phyloP scores from a whole-genome alignment of 352 stramenopile genomes.

The Saprolegnia parasitica region DNA sequence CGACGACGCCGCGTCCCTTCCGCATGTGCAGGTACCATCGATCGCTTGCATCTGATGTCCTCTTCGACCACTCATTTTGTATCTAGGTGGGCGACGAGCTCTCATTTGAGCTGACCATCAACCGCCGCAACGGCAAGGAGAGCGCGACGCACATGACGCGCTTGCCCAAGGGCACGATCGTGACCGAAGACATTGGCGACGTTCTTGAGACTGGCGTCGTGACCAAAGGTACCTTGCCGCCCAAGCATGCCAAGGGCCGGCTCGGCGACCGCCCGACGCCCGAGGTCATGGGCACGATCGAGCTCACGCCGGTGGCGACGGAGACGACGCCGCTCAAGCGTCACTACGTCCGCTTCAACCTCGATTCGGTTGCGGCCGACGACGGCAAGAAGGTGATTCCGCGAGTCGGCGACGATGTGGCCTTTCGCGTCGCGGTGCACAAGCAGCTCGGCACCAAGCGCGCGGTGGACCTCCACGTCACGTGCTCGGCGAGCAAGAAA shows the following conservation, averaged over 20 bases:
- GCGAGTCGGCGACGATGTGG: slow-evolving; percentile 65
- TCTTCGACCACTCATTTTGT: background rate
- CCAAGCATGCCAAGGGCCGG: slow-evolving; percentile 22
- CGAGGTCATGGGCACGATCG: slow-evolving; percentile 23
- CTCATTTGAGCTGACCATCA: slow-evolving; percentile 67
- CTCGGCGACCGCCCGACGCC: background rate
- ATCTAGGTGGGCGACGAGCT: slow-evolving; percentile 63
- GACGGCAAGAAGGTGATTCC: slow-evolving; percentile 29
- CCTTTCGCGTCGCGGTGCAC: slow-evolving; percentile 67
- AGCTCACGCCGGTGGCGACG: slow-evolving; percentile 12
- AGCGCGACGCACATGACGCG: slow-evolving; percentile 59
- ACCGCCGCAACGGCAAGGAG: slow-evolving; percentile 68
- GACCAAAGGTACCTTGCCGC: slow-evolving; percentile 52
- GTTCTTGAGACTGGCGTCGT: slow-evolving; percentile 37
- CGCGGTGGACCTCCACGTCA: slow-evolving; percentile 59
- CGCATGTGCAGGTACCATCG: background rate
- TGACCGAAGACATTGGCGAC: slow-evolving; percentile 55
- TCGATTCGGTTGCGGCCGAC: slow-evolving; percentile 27
- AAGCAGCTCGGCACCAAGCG: slow-evolving; percentile 58
- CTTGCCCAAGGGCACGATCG: slow-evolving; percentile 68
- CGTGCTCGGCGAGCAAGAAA: slow-evolving; percentile 52
- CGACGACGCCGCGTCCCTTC: background rate
- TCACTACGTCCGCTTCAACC: slow-evolving; percentile 53
- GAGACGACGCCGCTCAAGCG: slow-evolving; percentile 25
- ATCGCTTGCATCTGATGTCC: background rate